These are phyloP conservation scores for Blastocystis sp. DNA, from an alignment of 352 stramenopile species.

Conservation along the genomic window DNA sequence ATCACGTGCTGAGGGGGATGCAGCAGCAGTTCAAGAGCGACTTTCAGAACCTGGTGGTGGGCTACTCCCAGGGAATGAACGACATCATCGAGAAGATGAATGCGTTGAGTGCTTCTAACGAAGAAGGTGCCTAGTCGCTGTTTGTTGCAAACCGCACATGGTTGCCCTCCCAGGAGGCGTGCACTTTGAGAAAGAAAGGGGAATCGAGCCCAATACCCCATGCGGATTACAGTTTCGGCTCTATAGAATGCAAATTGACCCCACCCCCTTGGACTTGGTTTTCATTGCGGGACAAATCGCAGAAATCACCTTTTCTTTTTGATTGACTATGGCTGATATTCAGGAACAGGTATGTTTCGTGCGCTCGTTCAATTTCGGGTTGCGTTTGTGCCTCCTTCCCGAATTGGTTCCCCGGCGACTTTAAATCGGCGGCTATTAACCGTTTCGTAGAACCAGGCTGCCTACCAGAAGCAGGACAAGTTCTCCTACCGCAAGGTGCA, in stretches of 20 bases:
- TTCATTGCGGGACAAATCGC: no score
- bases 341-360: conserved; percentile 45
- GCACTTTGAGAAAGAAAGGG: no score
- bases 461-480: conserved; percentile 77
- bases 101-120: neutral
- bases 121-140: neutral
- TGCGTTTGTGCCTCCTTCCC: neutral
- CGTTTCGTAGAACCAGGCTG: conserved; percentile 40
- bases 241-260: no score
- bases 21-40: conserved; percentile 38
- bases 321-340: conserved; percentile 57
- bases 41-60: conserved; percentile 2
- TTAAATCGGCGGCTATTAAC: neutral
- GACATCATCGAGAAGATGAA: conserved; percentile 36
- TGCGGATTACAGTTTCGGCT: no score
- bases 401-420: neutral
- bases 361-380: neutral
- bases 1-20: neutral
- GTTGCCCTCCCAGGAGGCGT: no score
- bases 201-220: no score
- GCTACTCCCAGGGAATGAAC: neutral
- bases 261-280: no score
- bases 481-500: no score
- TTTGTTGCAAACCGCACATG: no score
- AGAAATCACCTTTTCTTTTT: conserved; percentile 51